A percentile compares a stretch with the other conserved stretches of the same genome.
Conservation (phyloP, 2,329 filamentous ascomycete species). For the Colletotrichum filicis region DNA sequence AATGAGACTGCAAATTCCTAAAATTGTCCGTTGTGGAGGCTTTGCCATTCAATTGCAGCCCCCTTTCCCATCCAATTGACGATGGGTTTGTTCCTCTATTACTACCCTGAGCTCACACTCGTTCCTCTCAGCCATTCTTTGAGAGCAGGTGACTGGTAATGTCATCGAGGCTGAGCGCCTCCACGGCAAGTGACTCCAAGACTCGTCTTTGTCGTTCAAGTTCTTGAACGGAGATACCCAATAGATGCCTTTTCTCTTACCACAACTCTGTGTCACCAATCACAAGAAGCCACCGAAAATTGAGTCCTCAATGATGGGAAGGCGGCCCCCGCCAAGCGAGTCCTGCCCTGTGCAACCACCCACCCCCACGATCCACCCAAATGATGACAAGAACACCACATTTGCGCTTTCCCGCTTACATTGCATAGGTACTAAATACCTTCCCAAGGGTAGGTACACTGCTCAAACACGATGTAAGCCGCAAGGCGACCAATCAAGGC, state of each 20-base stretch:
- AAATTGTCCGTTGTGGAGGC: not conserved
- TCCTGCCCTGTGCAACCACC: conserved; percentile 1
- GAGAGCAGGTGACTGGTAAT: not conserved
- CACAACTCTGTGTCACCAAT: not conserved
- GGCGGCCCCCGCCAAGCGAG: not conserved
- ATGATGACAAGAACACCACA: not conserved
- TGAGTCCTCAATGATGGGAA: not conserved
- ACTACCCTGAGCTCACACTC: not conserved
- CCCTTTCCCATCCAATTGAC: not conserved
- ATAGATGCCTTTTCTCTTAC: not conserved
- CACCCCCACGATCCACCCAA: conserved; percentile 4
- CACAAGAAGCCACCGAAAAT: not conserved
- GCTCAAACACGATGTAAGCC: not conserved
- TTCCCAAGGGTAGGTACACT: not conserved
- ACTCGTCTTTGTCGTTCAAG: not conserved
- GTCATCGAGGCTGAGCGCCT: not conserved
- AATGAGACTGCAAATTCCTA: not conserved
- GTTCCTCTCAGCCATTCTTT: not conserved
- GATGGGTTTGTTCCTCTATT: not conserved
- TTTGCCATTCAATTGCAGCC: not conserved
- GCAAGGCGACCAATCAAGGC: conserved; percentile 11
- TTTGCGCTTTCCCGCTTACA: not conserved
- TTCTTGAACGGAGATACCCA: not conserved
- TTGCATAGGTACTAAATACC: not conserved
- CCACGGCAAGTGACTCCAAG: not conserved